A percentile compares a stretch with the other conserved stretches of the same genome.
These are phyloP conservation scores for Diaporthe ampelina DNA, from an alignment of 2,329 filamentous ascomycete species.

Conservation along the genomic window DNA sequence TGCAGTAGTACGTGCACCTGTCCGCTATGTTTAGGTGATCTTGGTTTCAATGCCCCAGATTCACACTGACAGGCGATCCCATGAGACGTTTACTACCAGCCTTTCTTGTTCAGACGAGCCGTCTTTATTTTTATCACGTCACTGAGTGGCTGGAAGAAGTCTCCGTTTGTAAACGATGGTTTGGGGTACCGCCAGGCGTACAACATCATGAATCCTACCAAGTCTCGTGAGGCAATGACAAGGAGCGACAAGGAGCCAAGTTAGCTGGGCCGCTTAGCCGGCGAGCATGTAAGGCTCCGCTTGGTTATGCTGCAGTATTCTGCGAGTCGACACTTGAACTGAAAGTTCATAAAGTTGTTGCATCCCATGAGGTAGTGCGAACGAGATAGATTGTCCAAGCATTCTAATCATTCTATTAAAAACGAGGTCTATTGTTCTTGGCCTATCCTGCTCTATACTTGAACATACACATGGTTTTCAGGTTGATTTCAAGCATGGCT, in stretches of 20 bases:
- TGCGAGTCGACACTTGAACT: no score
- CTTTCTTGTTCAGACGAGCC: not conserved
- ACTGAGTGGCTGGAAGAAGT: not conserved
- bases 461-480: no score
- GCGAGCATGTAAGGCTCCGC: not conserved
- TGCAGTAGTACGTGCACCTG: not conserved
- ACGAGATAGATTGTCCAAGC: not conserved
- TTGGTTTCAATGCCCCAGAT: not conserved
- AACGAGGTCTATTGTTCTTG: not conserved
- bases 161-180: not conserved
- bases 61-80: not conserved
- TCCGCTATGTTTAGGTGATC: not conserved
- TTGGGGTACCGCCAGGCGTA: not conserved
- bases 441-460: no score
- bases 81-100: not conserved
- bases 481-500: not conserved
- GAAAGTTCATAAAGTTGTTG: not conserved
- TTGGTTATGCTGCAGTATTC: not conserved
- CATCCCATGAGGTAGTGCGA: not conserved
- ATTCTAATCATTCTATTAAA: no score
- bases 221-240: constrained; percentile 5
- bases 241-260: constrained; percentile 29
- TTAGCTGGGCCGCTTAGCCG: not conserved
- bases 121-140: not conserved
- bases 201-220: not conserved